These are phyloP conservation scores for Trichomonas tenax DNA, from an alignment of 208 protist genomes.

Conservation along the genomic window DNA sequence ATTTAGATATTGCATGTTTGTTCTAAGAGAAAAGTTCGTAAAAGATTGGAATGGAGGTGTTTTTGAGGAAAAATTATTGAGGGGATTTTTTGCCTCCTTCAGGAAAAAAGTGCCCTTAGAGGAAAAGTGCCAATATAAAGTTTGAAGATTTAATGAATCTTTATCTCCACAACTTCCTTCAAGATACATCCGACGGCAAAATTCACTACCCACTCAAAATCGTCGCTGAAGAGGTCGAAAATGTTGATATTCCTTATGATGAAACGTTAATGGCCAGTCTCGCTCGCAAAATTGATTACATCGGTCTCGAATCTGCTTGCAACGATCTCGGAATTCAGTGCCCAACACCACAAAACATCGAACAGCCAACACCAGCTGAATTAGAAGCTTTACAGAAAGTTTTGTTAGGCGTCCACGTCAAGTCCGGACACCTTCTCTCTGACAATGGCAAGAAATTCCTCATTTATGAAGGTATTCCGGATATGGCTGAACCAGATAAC, in stretches of 20 bases:
- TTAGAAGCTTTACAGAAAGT: background rate
- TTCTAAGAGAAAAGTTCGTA: too few relatives aligned
- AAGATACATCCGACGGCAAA: background rate
- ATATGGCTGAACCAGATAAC: background rate
- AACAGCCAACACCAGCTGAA: background rate
- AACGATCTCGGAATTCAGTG: background rate
- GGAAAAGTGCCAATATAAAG: background rate
- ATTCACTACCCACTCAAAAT: background rate
- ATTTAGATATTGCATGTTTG: too few relatives aligned
- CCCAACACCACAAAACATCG: background rate
- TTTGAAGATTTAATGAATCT: background rate
- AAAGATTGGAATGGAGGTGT: too few relatives aligned
- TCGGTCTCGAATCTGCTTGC: background rate
- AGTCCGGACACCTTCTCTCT: background rate
- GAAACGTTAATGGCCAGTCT: background rate
- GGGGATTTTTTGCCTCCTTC: too few relatives aligned
- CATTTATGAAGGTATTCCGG: background rate
- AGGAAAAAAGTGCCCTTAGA: too few relatives aligned
- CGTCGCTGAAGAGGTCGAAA: background rate
- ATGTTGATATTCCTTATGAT: background rate
- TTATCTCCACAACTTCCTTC: conserved; percentile 12
- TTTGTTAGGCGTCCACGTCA: background rate
- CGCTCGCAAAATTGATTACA: background rate
- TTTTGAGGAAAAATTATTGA: too few relatives aligned
- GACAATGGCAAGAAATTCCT: background rate